Evolutionary conservation across 768 basidiomycete genomes (phyloP).

Genomic region (Suillus sp.): DNA sequence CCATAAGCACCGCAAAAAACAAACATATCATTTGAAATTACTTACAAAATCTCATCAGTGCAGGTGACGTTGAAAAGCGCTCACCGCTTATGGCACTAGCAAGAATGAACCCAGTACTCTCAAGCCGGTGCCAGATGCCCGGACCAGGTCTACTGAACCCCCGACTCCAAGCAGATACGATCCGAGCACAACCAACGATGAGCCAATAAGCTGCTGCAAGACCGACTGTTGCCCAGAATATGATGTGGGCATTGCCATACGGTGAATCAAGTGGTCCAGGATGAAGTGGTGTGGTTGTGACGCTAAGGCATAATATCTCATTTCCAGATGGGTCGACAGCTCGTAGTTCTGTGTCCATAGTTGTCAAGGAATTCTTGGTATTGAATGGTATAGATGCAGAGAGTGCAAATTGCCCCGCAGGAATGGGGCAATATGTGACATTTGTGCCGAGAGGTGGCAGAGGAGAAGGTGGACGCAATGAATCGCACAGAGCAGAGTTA

Average conservation of each 20-base stretch:
- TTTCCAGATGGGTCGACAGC: slow-evolving; percentile 85
- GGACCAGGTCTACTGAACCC: slow-evolving; percentile 58
- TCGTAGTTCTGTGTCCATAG: slow-evolving; percentile 80
- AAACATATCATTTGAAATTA: slow-evolving; percentile 19
- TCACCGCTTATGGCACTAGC: slow-evolving; percentile 95
- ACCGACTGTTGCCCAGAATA: slow-evolving; percentile 75
- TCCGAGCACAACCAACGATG: slow-evolving; percentile 76
- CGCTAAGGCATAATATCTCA: slow-evolving; percentile 81
- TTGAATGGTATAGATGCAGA: slow-evolving; percentile 72
- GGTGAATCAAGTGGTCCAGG: slow-evolving; percentile 55
- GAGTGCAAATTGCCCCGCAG: slow-evolving; percentile 80
- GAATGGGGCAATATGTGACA: slow-evolving; percentile 71
- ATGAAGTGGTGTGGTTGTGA: slow-evolving; percentile 74
- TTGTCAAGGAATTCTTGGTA: slow-evolving; percentile 71
- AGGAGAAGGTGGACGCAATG: slow-evolving; percentile 78
- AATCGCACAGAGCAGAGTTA: slow-evolving; percentile 73
- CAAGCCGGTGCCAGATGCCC: slow-evolving; percentile 69
- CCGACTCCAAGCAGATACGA: slow-evolving; percentile 84
- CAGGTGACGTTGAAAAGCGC: slow-evolving; percentile 79
- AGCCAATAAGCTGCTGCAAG: slow-evolving; percentile 82
- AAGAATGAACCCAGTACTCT: slow-evolving; percentile 85
- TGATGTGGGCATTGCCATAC: slow-evolving; percentile 66
- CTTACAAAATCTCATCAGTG: slow-evolving; percentile 87
- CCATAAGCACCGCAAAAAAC: slow-evolving; percentile 20
- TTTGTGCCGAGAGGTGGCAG: slow-evolving; percentile 48